Conservation (phyloP, 129 eudicot genomes). For the Gnaphalium uliginosum region DNA sequence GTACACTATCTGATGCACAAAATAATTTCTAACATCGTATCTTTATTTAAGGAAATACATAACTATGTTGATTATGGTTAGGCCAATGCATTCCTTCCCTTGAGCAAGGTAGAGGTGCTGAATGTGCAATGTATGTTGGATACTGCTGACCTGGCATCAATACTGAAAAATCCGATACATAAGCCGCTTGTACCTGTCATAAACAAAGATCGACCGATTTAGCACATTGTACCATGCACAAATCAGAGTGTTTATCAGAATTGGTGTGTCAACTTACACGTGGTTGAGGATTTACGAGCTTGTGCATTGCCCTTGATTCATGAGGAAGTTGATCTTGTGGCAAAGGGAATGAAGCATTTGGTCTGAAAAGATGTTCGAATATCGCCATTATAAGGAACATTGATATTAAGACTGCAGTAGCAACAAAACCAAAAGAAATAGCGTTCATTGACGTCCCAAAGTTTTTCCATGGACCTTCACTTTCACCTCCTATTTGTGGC, state of each 20-base stretch:
- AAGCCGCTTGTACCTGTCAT: constrained; percentile 52
- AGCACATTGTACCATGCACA: background rate
- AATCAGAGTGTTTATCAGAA: background rate
- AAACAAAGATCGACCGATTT: constrained; percentile 3
- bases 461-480: constrained; percentile 67
- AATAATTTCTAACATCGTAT: background rate
- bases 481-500: constrained; percentile 47
- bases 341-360: constrained; percentile 60
- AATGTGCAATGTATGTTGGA: constrained; percentile 82
- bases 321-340: constrained; percentile 38
- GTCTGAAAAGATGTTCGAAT: constrained; percentile 76
- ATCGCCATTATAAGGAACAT: constrained; percentile 90
- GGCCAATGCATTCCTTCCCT: constrained; percentile 82
- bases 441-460: constrained; percentile 80
- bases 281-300: constrained; percentile 39
- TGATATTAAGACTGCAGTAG: constrained; percentile 76
- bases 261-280: constrained; percentile 32
- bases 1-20: constrained; percentile 25
- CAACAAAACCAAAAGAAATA: constrained; percentile 79
- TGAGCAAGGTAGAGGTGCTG: constrained; percentile 81
- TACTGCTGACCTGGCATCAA: constrained; percentile 89
- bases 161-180: constrained; percentile 67
- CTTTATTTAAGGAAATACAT: constrained; percentile 30
- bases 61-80: constrained; percentile 57
- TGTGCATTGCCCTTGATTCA: constrained; percentile 48